Evolutionary conservation across 768 basidiomycete species (phyloP).

Genomic region (Lentinula edodes): DNA sequence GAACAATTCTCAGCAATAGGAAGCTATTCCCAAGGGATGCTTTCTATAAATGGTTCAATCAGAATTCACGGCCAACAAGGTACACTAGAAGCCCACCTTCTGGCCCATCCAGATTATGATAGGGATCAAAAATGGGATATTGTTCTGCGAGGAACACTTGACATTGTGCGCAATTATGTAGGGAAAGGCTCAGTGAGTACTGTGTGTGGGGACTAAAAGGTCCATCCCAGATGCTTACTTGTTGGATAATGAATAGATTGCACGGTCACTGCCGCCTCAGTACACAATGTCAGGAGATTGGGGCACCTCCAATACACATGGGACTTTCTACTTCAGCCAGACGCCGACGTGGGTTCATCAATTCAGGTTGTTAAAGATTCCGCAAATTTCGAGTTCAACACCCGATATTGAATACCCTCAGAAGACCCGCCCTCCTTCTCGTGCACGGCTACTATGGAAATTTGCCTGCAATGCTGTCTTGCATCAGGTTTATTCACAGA

Average conservation of each 20-base stretch:
- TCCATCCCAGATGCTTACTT: too few species aligned
- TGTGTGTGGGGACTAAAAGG: too few species aligned
- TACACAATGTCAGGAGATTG: conserved; percentile 2
- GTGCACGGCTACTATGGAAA: neutral
- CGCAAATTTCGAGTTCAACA: too few species aligned
- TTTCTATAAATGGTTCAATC: neutral
- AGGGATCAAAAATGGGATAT: neutral
- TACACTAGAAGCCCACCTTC: neutral
- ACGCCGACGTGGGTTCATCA: conserved; percentile 3
- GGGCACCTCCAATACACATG: neutral
- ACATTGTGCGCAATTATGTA: neutral
- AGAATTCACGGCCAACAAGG: neutral
- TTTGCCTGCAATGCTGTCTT: conserved; percentile 1
- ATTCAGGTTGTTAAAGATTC: neutral
- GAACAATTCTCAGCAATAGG: neutral
- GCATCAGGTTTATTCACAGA: neutral
- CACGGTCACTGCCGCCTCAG: neutral
- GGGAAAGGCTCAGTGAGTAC: neutral
- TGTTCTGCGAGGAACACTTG: neutral
- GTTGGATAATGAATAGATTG: too few species aligned
- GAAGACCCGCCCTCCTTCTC: neutral
- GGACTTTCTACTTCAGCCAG: neutral
- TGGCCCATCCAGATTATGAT: neutral
- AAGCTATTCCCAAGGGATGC: neutral
- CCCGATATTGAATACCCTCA: too few species aligned